Percentiles rank a stretch among this genome's conserved stretches.
Conservation (phyloP, 2,329 filamentous ascomycete species). For the Fusarium devonianum region DNA sequence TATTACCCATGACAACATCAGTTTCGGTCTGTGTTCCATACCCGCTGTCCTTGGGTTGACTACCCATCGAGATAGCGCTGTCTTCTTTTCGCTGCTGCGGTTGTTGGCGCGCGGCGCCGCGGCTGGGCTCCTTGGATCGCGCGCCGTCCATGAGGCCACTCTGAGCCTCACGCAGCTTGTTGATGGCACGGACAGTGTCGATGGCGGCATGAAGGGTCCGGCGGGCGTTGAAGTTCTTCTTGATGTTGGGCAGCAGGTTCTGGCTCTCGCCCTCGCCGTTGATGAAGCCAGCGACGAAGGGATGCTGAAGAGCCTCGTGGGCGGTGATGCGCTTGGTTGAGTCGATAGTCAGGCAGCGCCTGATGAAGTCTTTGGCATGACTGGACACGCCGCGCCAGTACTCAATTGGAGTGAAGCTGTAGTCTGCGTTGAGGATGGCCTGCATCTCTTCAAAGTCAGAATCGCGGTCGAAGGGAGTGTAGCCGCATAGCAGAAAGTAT, state of each 20-base stretch:
- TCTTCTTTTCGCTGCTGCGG: conserved; percentile 50
- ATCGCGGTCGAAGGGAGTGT: conserved; percentile 97
- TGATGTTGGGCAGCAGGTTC: conserved; percentile 72
- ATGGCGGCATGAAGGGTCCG: conserved; percentile 74
- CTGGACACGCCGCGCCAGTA: conserved; percentile 96
- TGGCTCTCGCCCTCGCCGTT: conserved; percentile 58
- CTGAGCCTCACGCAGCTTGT: conserved; percentile 72
- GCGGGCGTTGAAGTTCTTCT: conserved; percentile 78
- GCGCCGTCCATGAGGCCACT: conserved; percentile 69
- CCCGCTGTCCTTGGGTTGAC: conserved; percentile 54
- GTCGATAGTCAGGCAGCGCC: conserved; percentile 89
- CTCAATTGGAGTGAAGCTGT: conserved; percentile 90
- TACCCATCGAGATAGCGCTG: conserved; percentile 52
- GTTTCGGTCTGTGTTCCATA: conserved; percentile 53
- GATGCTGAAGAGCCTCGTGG: conserved; percentile 75
- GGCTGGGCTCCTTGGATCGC: conserved; percentile 57
- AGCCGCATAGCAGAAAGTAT: conserved; percentile 96
- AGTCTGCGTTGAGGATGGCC: conserved; percentile 95
- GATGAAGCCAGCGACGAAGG: conserved; percentile 66
- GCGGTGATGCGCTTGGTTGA: conserved; percentile 87
- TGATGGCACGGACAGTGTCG: conserved; percentile 74
- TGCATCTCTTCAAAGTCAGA: conserved; percentile 99
- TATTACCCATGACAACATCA: conserved; percentile 57
- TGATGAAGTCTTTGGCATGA: conserved; percentile 89
- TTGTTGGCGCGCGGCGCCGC: conserved; percentile 41